Base-by-base conservation (phyloP, 352 stramenopile species). In the Pythium myriotylum region DNA sequence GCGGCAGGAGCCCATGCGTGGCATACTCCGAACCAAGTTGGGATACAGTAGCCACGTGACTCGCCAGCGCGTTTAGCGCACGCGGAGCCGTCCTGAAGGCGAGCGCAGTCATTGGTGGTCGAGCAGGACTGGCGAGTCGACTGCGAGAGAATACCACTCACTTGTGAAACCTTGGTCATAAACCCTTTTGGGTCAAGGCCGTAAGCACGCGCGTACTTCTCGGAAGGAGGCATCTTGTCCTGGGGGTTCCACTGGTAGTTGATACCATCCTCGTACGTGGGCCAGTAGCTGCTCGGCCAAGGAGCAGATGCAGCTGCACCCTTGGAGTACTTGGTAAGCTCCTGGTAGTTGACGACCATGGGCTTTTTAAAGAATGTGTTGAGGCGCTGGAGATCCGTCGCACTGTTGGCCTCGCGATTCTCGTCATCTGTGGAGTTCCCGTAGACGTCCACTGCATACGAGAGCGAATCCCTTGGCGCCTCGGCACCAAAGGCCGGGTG, bases 151-250 rank as follows among this genome's bases (percentile, higher is more conserved):
- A 68, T 43, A 17, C 60, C 60, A 26, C 53, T 68, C 8, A 27
- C 43, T 37, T 51, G 12, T 8, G 64, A 72, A 13, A 72, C 23
- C 41, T 58, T 57, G 19, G 51, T 50, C 19, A 37, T 68, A 42
- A 72, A 62, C 16, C 9, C 33, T 6, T 42, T 54, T 0, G 42
- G 29, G 57, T 67, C 41, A n/a, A 59, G 47, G 2, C 57, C 57
- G 40, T 61, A 63, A 2, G 56, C 64, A n/a, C 41, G 33, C n/a
- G 64, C 64, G 52, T 68, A 72, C 51, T 72, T 72, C 20, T 61
- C 56, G 3, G 60, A 39, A 1, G 60, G 33, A 13, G 52, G 40
- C 50, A 54, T 54, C 24, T 39, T 47, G 19, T 62, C 52, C 24
- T 52, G 20, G 2, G 42, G 1, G 46, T 58, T 62, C 60, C 60